phyloP scores from a whole-genome alignment of 2,329 filamentous ascomycete genomes.

The Acrocalymma vagum region DNA sequence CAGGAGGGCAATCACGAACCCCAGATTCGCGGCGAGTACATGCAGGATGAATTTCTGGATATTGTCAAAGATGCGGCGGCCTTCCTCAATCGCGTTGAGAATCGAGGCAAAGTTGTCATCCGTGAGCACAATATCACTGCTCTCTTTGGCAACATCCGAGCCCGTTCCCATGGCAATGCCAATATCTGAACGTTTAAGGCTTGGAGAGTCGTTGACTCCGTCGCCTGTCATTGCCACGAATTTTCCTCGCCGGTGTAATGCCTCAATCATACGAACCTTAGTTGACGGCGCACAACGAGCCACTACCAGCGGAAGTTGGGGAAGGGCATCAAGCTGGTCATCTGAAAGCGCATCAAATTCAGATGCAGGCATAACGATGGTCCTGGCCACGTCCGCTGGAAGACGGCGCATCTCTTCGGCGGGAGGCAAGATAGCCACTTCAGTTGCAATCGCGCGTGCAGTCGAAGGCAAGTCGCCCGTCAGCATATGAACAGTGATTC shows the following conservation, averaged over 20 bases:
- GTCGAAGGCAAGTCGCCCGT: conserved; percentile 54
- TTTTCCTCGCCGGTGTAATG: conserved; percentile 27
- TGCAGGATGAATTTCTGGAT: conserved; percentile 19
- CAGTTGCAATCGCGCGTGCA: conserved; percentile 49
- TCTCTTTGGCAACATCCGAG: conserved; percentile 17
- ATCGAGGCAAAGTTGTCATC: conserved; percentile 36
- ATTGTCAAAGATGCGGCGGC: conserved; percentile 32
- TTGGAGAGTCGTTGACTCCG: conserved; percentile 32
- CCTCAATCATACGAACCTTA: conserved; percentile 51
- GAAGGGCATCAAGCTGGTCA: conserved; percentile 43
- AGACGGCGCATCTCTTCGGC: conserved; percentile 42
- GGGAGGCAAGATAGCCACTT: conserved; percentile 49
- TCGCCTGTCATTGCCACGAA: conserved; percentile 38
- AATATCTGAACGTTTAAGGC: conserved; percentile 24
- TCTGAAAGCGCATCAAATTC: conserved; percentile 49
- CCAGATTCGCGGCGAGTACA: conserved; percentile 20
- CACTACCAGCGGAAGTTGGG: conserved; percentile 45
- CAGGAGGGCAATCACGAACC: conserved; percentile 19
- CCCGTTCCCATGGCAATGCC: conserved; percentile 32
- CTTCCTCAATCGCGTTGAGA: conserved; percentile 31
- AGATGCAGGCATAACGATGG: conserved; percentile 28
- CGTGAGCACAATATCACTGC: conserved; percentile 28
- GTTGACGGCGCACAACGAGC: conserved; percentile 49
- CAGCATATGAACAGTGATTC: conserved; percentile 53
- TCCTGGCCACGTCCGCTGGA: conserved; percentile 2